Percentiles rank a stretch among this genome's conserved stretches.
These are phyloP conservation scores for Macadamia tetraphylla DNA, from an alignment of 164 flowering plant species.

Conservation along the genomic window DNA sequence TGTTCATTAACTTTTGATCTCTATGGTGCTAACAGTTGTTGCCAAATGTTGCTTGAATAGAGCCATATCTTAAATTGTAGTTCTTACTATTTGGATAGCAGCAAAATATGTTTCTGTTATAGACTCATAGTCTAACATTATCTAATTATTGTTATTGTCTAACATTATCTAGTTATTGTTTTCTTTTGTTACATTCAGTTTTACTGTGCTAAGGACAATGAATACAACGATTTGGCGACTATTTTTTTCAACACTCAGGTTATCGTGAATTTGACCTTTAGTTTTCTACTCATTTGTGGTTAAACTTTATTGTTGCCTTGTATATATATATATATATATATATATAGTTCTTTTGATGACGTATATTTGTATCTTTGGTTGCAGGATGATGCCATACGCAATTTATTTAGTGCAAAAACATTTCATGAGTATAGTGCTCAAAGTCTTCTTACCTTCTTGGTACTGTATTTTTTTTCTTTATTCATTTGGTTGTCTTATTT, in stretches of 20 bases:
- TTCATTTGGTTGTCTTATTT: background rate
- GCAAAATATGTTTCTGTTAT: background rate
- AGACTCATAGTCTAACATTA: background rate
- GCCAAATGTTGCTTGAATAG: background rate
- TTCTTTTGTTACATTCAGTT: constrained; percentile 46
- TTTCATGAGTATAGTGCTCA: constrained; percentile 92
- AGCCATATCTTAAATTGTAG: background rate
- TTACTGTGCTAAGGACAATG: constrained; percentile 67
- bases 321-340: background rate
- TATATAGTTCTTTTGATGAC: constrained; percentile 1
- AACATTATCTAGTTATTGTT: background rate
- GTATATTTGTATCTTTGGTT: constrained; percentile 11
- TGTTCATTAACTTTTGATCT: no score
- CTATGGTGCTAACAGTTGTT: background rate
- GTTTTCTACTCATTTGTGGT: constrained; percentile 2
- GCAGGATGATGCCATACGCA: constrained; percentile 99
- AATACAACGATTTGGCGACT: constrained; percentile 97
- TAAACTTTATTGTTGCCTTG: background rate
- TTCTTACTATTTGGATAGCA: background rate
- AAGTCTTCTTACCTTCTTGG: constrained; percentile 87
- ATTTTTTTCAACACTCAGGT: constrained; percentile 99
- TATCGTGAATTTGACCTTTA: constrained; percentile 2
- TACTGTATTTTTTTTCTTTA: constrained; percentile 21
- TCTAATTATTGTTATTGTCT: background rate
- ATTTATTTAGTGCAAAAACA: constrained; percentile 96